A percentile compares a stretch with the other conserved stretches of the same genome.
Evolutionary conservation across 2,329 filamentous ascomycete genomes (phyloP).

Genomic region (Penicillium corylophilum): DNA sequence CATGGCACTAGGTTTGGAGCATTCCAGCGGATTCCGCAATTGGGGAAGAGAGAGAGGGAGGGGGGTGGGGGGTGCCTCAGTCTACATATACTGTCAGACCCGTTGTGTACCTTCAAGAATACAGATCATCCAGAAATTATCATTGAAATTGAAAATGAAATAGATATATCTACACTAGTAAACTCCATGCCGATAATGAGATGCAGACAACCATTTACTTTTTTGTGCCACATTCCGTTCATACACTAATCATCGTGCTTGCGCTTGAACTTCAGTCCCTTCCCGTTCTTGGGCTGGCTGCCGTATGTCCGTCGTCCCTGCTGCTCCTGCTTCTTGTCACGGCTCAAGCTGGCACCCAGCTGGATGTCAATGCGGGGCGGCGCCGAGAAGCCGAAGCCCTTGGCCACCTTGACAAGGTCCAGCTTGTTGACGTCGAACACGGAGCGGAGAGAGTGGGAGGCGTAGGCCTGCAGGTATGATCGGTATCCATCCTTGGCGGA

Average conservation of each 20-base stretch:
- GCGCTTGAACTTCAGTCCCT: conserved; percentile 58
- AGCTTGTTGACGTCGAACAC: conserved; percentile 82
- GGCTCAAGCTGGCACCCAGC: conserved; percentile 72
- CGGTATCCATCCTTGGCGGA: conserved; percentile 73
- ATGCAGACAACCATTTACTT: conserved; percentile 24
- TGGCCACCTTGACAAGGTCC: conserved; percentile 79
- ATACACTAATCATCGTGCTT: conserved; percentile 39
- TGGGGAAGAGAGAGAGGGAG: neutral
- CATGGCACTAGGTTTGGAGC: conserved; percentile 1
- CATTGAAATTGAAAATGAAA: conserved; percentile 21
- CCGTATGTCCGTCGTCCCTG: conserved; percentile 70
- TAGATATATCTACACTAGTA: conserved; percentile 28
- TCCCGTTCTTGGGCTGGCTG: conserved; percentile 65
- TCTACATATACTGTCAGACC: too few relatives aligned
- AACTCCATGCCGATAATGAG: conserved; percentile 24
- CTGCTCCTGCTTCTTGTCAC: conserved; percentile 64
- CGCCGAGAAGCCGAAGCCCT: conserved; percentile 75
- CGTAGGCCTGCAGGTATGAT: conserved; percentile 92
- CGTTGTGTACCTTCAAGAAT: too few relatives aligned
- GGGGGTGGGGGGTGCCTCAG: too few relatives aligned
- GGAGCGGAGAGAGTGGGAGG: conserved; percentile 77
- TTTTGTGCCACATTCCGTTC: conserved; percentile 19
- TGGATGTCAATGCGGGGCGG: conserved; percentile 78
- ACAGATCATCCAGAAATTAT: neutral
- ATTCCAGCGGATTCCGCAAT: neutral